Percentiles rank a stretch among this genome's conserved stretches.
phyloP scores from a whole-genome alignment of 2,329 filamentous ascomycete genomes.

The Sarocladium strictum region DNA sequence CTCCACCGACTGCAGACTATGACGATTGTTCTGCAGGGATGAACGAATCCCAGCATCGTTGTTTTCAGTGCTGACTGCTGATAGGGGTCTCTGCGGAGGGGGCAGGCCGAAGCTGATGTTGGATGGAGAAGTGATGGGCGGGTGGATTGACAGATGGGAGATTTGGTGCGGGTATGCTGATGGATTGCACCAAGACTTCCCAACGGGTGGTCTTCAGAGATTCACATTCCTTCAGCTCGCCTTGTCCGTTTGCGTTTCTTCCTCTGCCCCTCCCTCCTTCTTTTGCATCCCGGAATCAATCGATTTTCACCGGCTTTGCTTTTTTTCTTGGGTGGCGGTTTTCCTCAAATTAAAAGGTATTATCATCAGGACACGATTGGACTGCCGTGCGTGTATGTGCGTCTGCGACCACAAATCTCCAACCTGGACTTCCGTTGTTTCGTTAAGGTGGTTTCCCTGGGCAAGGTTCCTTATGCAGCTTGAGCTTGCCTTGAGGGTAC shows the following conservation, averaged over 20 bases:
- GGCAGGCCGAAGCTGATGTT: not conserved
- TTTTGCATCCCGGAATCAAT: not conserved
- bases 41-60: not conserved
- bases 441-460: not conserved
- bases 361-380: not conserved
- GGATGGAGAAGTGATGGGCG: conserved; percentile 8
- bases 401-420: not conserved
- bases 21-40: conserved; percentile 7
- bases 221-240: not conserved
- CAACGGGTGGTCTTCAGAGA: not conserved
- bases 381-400: not conserved
- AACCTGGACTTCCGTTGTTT: not conserved
- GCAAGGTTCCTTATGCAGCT: not conserved
- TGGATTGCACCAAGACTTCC: not conserved
- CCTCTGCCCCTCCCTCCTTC: not conserved
- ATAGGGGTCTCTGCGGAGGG: not conserved
- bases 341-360: not conserved
- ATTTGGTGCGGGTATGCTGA: conserved; percentile 2
- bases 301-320: conserved; percentile 18
- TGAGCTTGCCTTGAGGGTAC: not conserved
- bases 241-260: not conserved
- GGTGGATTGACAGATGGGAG: not conserved
- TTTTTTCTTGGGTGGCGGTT: not conserved
- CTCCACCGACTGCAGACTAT: not conserved
- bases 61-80: not conserved